A percentile compares a stretch with the other conserved stretches of the same genome.
These are phyloP conservation scores for Theobroma grandiflorum DNA, from an alignment of 441 rosid genomes.

Conservation along the genomic window DNA sequence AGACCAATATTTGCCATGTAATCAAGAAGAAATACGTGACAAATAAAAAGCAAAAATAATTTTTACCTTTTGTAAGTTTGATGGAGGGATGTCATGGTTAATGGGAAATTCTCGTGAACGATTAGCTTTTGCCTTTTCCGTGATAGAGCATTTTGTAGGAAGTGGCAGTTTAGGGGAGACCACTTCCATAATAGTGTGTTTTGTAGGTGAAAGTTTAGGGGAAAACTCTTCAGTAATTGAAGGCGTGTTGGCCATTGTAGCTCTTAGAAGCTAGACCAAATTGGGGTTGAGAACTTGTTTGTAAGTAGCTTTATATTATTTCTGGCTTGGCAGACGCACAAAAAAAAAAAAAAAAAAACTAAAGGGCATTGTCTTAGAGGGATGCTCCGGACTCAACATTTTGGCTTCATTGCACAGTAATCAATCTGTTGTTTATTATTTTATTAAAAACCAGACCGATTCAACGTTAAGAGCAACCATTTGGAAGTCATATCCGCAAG, in stretches of 20 bases:
- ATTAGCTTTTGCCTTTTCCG: constrained; percentile 28
- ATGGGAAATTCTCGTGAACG: constrained; percentile 17
- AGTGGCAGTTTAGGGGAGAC: constrained; percentile 24
- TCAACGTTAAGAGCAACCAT: neutral
- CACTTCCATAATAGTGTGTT: constrained; percentile 17
- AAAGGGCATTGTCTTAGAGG: neutral
- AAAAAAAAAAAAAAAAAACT: neutral
- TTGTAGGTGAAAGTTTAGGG: neutral
- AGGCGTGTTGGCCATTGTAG: constrained; percentile 40
- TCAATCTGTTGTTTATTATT: neutral
- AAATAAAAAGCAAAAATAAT: neutral
- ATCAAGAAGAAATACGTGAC: neutral
- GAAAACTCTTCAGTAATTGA: constrained; percentile 20
- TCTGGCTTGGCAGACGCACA: neutral
- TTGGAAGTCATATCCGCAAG: neutral
- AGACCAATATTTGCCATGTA: neutral
- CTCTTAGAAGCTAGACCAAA: constrained; percentile 8
- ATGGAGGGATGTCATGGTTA: constrained; percentile 31
- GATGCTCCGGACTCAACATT: neutral
- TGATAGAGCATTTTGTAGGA: neutral
- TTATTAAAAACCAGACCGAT: constrained; percentile 6
- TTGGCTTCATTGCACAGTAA: neutral
- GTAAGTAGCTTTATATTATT: neutral
- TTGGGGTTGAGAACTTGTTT: neutral
- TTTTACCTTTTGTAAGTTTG: constrained; percentile 50